phyloP scores from a whole-genome alignment of 306 rosid genomes.

The Castanospermum australe region DNA sequence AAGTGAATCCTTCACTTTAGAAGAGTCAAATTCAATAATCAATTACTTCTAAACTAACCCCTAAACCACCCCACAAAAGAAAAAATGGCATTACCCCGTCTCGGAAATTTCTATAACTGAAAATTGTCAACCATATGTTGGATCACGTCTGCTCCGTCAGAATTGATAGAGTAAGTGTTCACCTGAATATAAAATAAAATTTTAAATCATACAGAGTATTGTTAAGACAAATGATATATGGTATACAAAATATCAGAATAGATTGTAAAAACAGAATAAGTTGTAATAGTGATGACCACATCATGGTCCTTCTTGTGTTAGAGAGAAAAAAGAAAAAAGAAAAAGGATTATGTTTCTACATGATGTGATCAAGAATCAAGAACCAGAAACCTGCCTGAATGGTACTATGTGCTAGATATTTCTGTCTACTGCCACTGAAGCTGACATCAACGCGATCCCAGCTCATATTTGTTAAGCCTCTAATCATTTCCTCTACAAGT shows the following conservation, averaged over 20 bases:
- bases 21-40: too few species aligned
- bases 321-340: too few species aligned
- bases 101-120: conserved; percentile 36
- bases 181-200: conserved; percentile 52
- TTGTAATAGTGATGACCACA: background rate
- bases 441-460: conserved; percentile 91
- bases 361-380: conserved; percentile 6
- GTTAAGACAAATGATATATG: background rate
- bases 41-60: too few species aligned
- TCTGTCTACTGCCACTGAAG: conserved; percentile 66
- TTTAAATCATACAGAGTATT: background rate
- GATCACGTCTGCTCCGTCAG: conserved; percentile 79
- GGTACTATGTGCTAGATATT: conserved; percentile 63
- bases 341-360: background rate
- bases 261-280: background rate
- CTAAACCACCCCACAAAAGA: background rate
- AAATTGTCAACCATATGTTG: conserved; percentile 84
- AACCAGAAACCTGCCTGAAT: conserved; percentile 66
- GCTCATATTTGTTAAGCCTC: conserved; percentile 63
- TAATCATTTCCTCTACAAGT: conserved; percentile 74
- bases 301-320: background rate
- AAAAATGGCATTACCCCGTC: background rate
- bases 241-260: background rate
- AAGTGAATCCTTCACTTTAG: too few species aligned
- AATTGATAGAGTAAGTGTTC: conserved; percentile 42